Conservation (phyloP, 208 protist genomes). For the Crithidia sp. region DNA sequence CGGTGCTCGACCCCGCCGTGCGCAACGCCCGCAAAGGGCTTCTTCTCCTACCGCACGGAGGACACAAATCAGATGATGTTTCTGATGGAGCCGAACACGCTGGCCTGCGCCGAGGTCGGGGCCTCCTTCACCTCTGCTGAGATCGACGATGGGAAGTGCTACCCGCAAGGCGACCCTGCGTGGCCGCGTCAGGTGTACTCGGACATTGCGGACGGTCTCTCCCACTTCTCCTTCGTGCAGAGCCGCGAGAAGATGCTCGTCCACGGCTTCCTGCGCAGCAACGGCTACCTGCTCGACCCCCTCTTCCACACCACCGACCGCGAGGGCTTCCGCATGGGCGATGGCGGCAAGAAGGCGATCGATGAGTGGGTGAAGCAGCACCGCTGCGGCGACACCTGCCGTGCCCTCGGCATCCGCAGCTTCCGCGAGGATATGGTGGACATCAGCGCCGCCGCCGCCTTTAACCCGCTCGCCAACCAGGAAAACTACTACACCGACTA, state of each 20-base stretch:
- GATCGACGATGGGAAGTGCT: conserved; percentile 25
- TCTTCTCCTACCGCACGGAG: conserved; percentile 63
- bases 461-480: conserved; percentile 21
- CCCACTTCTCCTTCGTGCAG: conserved; percentile 60
- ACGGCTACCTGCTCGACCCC: conserved; percentile 66
- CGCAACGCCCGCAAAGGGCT: conserved; percentile 32
- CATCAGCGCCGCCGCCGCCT: conserved; percentile 7
- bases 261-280: conserved; percentile 52
- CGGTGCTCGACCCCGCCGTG: conserved; percentile 37
- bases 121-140: conserved; percentile 54
- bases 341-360: conserved; percentile 53
- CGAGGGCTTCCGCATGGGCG: conserved; percentile 65
- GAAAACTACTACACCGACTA: conserved; percentile 34
- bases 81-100: conserved; percentile 65
- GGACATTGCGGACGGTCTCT: conserved; percentile 75
- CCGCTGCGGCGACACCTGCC: conserved; percentile 62
- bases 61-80: conserved; percentile 62
- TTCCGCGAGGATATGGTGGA: conserved; percentile 6
- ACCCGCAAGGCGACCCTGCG: conserved; percentile 27
- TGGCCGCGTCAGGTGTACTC: conserved; percentile 36
- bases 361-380: conserved; percentile 50
- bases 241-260: conserved; percentile 42
- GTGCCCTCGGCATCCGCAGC: conserved; percentile 28
- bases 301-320: conserved; percentile 57
- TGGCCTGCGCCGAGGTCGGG: conserved; percentile 52